Evolutionary conservation across 163 green algal genomes (phyloP), one percentile per base, ranked within the genome.

Genomic region (Scenedesmus sp.): DNA sequence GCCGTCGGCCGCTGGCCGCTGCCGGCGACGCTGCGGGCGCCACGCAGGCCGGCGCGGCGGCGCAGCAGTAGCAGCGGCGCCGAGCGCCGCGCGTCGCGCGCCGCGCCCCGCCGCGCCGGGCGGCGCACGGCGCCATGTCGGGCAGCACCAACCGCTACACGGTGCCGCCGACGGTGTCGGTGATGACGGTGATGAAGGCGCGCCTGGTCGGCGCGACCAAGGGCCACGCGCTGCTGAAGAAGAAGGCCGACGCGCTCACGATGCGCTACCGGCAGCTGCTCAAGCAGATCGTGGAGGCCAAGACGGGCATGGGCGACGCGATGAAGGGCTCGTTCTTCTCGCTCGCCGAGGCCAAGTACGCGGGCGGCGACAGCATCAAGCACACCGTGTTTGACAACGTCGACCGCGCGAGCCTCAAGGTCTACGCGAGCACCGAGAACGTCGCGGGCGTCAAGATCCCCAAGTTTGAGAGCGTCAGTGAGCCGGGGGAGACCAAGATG

Each of bases 361-460:
- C 94, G 5, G 94, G 89, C 3, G 94, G 94, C 15, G 93, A 97
- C 34, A 85, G 70, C 45, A 95, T 99, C 66, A 93, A 94, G 82
- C 93, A 99, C 87, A 98, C 95, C 1, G 92, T 98, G 17, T 87
- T 98, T 63, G 96, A 99, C 84, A 94, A 90, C 53, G 95, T 99
- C 4, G 93, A 97, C 63, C 83, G 82, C 44, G 91, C 91, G 10
- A 86, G 71, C 14, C 85, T 94, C 18, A 91, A 91, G 65, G 91
- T 98, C 18, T 81, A 87, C 64, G 83, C 91, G 0, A 72, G 64
- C 29, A 83, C 90, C 48, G 96, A 99, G 79, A 99, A 99, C 75
- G 95, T 99, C n/a, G 96, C 96, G 15, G 96, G 96, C 63, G 96
- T 99, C n/a, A 96, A 96, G 74, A 93, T 99, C 39, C 96, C 96